These are phyloP conservation scores for Trifolium dubium DNA, from an alignment of 306 rosid genomes.

Conservation along the genomic window DNA sequence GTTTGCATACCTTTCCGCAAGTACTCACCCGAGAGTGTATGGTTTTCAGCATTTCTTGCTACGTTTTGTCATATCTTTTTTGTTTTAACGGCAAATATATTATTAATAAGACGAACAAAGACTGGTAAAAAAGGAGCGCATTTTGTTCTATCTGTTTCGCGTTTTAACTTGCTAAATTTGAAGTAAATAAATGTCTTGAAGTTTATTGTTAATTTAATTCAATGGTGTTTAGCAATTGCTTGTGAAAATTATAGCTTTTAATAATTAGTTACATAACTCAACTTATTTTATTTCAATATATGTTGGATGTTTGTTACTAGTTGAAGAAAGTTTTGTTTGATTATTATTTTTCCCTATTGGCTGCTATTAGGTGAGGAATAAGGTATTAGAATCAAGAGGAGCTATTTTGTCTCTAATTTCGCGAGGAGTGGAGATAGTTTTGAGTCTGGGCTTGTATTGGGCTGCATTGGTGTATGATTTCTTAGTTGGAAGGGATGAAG, in stretches of 20 bases:
- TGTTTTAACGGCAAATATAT: not conserved
- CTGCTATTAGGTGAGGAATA: constrained; percentile 72
- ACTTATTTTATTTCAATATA: not conserved
- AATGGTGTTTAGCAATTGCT: not conserved
- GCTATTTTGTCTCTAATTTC: constrained; percentile 68
- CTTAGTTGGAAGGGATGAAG: constrained; percentile 96
- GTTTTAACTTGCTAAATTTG: not conserved
- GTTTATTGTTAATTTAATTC: no score
- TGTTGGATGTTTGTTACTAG: constrained; percentile 26
- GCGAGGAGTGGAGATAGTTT: constrained; percentile 94
- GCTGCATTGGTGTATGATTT: constrained; percentile 78
- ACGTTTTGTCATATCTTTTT: not conserved
- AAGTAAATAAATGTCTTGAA: no score
- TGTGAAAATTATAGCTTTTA: not conserved
- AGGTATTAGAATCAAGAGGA: constrained; percentile 89
- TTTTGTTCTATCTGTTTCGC: no score
- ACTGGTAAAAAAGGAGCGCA: no score
- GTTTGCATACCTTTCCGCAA: constrained; percentile 96
- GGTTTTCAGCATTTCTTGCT: constrained; percentile 33
- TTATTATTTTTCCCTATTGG: constrained; percentile 11
- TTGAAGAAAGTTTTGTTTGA: constrained; percentile 35
- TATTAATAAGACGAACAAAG: no score
- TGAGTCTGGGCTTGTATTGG: constrained; percentile 93
- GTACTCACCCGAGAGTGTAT: constrained; percentile 89
- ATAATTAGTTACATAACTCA: not conserved